Percentiles rank a stretch among this genome's conserved stretches.
These are phyloP conservation scores for Trebouxia gelatinosa DNA, from an alignment of 163 green algal species.

Conservation along the genomic window DNA sequence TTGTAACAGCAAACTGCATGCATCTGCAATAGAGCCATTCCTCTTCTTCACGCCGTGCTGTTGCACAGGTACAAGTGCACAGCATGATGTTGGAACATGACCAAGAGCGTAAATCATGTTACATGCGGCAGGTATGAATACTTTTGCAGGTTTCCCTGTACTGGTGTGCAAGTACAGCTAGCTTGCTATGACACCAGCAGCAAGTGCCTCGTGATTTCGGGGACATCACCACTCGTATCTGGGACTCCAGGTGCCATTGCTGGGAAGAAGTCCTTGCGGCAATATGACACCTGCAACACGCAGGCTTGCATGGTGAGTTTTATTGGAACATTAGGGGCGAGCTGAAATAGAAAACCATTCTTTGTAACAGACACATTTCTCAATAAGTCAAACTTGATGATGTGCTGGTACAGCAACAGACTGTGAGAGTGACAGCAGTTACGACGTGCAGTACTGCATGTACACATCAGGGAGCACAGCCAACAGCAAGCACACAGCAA, in stretches of 20 bases:
- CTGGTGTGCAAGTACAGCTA: too few relatives aligned
- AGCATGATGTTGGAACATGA: too few relatives aligned
- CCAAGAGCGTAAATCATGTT: too few relatives aligned
- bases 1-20: too few relatives aligned
- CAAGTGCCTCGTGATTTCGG: neutral
- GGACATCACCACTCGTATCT: conserved; percentile 63
- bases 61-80: too few relatives aligned
- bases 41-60: too few relatives aligned
- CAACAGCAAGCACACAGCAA: neutral
- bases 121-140: too few relatives aligned
- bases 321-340: neutral
- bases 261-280: conserved; percentile 52
- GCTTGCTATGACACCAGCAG: neutral
- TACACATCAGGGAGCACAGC: neutral
- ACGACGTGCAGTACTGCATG: neutral
- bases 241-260: conserved; percentile 67
- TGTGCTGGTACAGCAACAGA: too few relatives aligned
- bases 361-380: neutral
- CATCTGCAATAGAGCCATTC: too few relatives aligned
- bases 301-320: too few relatives aligned
- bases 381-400: too few relatives aligned
- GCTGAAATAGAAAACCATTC: neutral
- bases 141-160: too few relatives aligned
- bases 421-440: neutral
- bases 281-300: conserved; percentile 57